phyloP scores from a whole-genome alignment of 352 stramenopile genomes.

The Pythium aristosporum region DNA sequence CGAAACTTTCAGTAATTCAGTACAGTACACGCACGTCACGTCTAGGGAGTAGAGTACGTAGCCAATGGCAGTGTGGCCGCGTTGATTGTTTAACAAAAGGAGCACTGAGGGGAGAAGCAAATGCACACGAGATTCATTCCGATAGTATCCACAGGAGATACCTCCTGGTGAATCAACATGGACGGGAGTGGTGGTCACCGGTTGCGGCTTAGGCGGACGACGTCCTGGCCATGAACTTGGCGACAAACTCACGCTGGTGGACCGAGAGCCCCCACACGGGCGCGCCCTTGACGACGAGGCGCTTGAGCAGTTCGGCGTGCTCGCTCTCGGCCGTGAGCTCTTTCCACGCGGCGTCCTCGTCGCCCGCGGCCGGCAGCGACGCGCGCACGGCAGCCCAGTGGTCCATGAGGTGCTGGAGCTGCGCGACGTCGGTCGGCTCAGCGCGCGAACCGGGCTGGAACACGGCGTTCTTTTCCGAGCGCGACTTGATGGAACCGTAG shows the following conservation, averaged over 20 bases:
- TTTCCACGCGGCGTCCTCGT: constrained; percentile 31
- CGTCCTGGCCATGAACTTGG: constrained; percentile 36
- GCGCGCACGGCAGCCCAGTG: constrained; percentile 44
- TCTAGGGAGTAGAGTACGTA: too few species aligned
- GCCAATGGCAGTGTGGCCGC: too few species aligned
- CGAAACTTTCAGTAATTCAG: neutral
- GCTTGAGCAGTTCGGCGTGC: constrained; percentile 49
- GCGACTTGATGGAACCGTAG: constrained; percentile 85
- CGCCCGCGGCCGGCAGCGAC: constrained; percentile 23
- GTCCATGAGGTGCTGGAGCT: constrained; percentile 62
- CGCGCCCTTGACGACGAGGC: constrained; percentile 66
- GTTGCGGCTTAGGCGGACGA: constrained; percentile 6
- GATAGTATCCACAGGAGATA: too few species aligned
- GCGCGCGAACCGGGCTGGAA: constrained; percentile 65
- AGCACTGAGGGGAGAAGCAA: neutral
- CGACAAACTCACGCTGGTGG: constrained; percentile 71
- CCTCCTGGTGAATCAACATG: too few species aligned
- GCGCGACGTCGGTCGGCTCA: constrained; percentile 56
- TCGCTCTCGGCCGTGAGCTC: constrained; percentile 42
- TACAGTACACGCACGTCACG: neutral
- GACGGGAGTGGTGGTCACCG: too few species aligned
- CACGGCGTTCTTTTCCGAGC: constrained; percentile 61
- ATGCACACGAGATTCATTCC: neutral
- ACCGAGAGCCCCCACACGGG: constrained; percentile 77
- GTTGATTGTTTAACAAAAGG: too few species aligned